Base-by-base conservation (phyloP, 257 asterid genomes). In the Plectranthus barbatus region DNA sequence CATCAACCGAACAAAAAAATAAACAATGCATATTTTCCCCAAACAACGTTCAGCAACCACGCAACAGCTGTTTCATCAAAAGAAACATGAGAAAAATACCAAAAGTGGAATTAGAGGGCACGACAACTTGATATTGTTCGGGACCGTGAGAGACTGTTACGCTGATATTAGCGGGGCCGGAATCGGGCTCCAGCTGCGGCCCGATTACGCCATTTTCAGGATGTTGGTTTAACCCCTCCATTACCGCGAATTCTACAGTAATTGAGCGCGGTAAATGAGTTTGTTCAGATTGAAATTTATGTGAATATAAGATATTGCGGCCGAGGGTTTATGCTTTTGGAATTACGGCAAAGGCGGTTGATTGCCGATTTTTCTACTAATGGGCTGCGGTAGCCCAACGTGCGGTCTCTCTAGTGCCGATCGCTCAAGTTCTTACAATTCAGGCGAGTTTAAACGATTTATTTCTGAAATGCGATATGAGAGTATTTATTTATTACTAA, bases 31-130 rank as follows among this genome's bases (percentile, higher is more conserved):
- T 26, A 41, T 12, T 8, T 11, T 58, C 17, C 21, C 11, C 19
- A 55, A 40, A 51, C 23, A 62, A 34, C 15, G 4, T 1, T n/a
- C 14, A 3, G 11, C 18, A 11, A 39, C 14, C 50, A 31, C 14
- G 21, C 4, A 23, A 44, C 6, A 18, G 34, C 34, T 11, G 11
- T 56, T 68, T 33, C 7, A 51, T 9, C 12, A 2, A n/a, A 62
- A 42, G 19, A 5, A 21, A 34, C 1, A 9, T 14, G 0, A 26
- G 3, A 12, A 52, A 12, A 37, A 23, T 77, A 80, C 85, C 86
- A 55, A 80, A 80, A 62, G 65, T 74, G 58, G 79, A 77, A 40
- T 69, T 26, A 20, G 77, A 57, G 2, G 83, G 81, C 46, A 74
- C 75, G 29, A 54, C 70, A 57, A 81, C 76, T 59, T 69, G 79